Conservation (phyloP, 345 rosid genomes). For the Noccaea caerulescens region DNA sequence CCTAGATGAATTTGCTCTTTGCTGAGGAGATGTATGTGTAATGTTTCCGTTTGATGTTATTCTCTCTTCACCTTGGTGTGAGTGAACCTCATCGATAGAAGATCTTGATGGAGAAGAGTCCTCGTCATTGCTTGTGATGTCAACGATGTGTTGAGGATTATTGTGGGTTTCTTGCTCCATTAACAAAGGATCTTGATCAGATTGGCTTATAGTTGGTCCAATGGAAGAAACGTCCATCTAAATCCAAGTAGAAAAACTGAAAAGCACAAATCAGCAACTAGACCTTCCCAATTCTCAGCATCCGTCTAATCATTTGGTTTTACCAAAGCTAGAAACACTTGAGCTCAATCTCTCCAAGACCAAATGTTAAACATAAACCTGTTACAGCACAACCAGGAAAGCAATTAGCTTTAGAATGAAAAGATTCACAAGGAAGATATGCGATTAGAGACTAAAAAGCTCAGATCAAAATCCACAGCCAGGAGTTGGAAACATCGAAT, state of each 20-base stretch:
- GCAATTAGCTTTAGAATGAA: neutral
- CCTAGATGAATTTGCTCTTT: conserved; percentile 52
- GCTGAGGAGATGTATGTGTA: conserved; percentile 39
- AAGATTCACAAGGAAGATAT: neutral
- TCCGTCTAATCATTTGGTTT: neutral
- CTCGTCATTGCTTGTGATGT: conserved; percentile 49
- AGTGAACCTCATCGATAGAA: conserved; percentile 47
- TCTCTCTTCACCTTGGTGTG: conserved; percentile 45
- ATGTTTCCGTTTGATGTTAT: conserved; percentile 36
- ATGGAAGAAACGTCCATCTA: conserved; percentile 65
- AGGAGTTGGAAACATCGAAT: conserved; percentile 6
- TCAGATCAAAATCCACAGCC: neutral
- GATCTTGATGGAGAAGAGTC: conserved; percentile 58
- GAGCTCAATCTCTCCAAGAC: conserved; percentile 7
- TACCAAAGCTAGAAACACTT: neutral
- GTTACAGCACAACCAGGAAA: conserved; percentile 20
- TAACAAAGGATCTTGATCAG: conserved; percentile 64
- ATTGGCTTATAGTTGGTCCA: conserved; percentile 47
- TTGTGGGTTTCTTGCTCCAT: conserved; percentile 57
- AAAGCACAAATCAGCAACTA: conserved; percentile 39
- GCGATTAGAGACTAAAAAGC: neutral
- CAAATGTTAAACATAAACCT: conserved; percentile 23
- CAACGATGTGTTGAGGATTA: conserved; percentile 60
- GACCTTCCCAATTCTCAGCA: conserved; percentile 14
- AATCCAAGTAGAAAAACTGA: conserved; percentile 42